These are phyloP conservation scores for Monosporozyma aerobia DNA, from an alignment of 805 yeast species.

Conservation along the genomic window DNA sequence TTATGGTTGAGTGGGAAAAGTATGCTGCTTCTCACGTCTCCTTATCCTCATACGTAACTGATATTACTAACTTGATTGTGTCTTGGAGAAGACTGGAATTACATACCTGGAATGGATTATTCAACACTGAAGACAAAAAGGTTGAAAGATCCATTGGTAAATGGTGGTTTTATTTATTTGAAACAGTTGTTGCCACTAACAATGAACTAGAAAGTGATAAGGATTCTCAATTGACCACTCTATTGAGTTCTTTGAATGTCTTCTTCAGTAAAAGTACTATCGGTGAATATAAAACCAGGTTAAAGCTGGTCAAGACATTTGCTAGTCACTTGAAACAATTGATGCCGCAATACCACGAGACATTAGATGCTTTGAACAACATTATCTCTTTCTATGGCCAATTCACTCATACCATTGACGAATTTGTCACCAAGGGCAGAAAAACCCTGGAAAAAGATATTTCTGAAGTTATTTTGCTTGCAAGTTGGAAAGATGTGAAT, in stretches of 20 bases:
- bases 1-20: slow-evolving; percentile 86
- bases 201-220: slow-evolving; percentile 19
- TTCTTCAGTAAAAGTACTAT: slow-evolving; percentile 66
- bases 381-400: slow-evolving; percentile 58
- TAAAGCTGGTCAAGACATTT: slow-evolving; percentile 59
- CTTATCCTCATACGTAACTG: slow-evolving; percentile 44
- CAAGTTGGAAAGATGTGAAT: slow-evolving; percentile 96
- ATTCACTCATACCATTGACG: slow-evolving; percentile 43
- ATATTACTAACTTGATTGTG: slow-evolving; percentile 60
- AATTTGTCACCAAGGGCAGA: slow-evolving; percentile 37
- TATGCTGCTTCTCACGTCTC: slow-evolving; percentile 77
- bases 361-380: slow-evolving; percentile 21
- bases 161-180: slow-evolving; percentile 92
- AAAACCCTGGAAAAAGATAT: slow-evolving; percentile 66
- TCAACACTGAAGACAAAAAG: slow-evolving; percentile 50
- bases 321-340: slow-evolving; percentile 39
- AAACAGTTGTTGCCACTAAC: slow-evolving; percentile 51
- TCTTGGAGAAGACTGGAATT: slow-evolving; percentile 88
- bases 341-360: slow-evolving; percentile 18
- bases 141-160: slow-evolving; percentile 48
- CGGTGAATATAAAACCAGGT: slow-evolving; percentile 63
- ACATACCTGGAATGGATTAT: slow-evolving; percentile 72
- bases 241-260: slow-evolving; percentile 55
- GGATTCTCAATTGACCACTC: slow-evolving; percentile 6
- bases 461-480: slow-evolving; percentile 73